phyloP scores from a whole-genome alignment of 345 rosid species.

The Bruguiera sexangula region DNA sequence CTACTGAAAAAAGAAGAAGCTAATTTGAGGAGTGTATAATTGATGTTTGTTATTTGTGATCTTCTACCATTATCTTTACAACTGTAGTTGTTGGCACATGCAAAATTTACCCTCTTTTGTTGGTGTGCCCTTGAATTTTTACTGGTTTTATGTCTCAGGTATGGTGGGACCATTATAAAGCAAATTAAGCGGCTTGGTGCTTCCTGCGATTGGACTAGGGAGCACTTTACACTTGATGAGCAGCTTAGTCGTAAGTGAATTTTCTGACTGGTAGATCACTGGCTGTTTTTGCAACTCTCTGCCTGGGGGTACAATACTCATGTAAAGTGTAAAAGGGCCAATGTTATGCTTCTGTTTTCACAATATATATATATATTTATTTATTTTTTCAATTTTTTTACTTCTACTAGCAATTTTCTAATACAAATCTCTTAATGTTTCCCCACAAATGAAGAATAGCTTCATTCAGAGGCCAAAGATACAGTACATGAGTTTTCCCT shows the following conservation, averaged over 20 bases:
- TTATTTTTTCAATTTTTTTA: too few relatives aligned
- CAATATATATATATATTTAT: too few relatives aligned
- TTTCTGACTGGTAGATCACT: slow-evolving; percentile 34
- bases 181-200: slow-evolving; percentile 98
- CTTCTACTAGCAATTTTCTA: too few relatives aligned
- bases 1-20: too few relatives aligned
- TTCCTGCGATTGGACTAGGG: slow-evolving; percentile 97
- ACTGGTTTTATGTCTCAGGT: slow-evolving; percentile 43
- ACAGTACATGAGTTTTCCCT: too few relatives aligned
- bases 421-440: too few relatives aligned
- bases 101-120: not conserved
- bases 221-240: slow-evolving; percentile 92
- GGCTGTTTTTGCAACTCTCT: slow-evolving; percentile 1
- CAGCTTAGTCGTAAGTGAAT: slow-evolving; percentile 92
- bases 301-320: not conserved
- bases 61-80: slow-evolving; percentile 1
- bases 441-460: too few relatives aligned
- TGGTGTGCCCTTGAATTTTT: slow-evolving; percentile 4
- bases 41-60: slow-evolving; percentile 1
- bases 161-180: slow-evolving; percentile 88
- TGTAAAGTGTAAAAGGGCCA: slow-evolving; percentile 1
- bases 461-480: too few relatives aligned
- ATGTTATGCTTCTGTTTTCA: not conserved
- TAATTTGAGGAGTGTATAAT: not conserved
- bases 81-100: not conserved